phyloP scores from a whole-genome alignment of 768 basidiomycete species.

The Pseudohyphozyma bogoriensis region DNA sequence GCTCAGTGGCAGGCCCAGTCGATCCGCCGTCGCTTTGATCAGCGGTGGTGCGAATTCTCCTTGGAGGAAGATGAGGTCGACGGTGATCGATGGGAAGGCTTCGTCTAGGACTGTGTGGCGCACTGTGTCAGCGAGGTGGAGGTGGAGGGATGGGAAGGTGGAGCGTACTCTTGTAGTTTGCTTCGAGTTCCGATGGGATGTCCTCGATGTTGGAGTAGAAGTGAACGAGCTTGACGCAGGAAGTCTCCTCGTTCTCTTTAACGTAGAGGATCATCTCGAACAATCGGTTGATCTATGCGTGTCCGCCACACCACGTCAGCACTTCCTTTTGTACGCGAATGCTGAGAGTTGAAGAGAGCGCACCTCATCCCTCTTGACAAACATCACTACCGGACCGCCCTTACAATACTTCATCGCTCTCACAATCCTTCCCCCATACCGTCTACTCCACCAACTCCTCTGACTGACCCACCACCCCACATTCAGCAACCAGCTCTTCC shows the following conservation, averaged over 20 bases:
- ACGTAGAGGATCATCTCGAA: slow-evolving; percentile 61
- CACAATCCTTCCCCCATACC: slow-evolving; percentile 45
- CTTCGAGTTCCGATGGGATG: slow-evolving; percentile 60
- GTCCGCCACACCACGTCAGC: background rate
- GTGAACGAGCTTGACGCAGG: slow-evolving; percentile 58
- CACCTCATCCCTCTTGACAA: slow-evolving; percentile 60
- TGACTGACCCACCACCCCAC: slow-evolving; percentile 57
- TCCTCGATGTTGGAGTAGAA: slow-evolving; percentile 49
- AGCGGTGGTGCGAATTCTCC: slow-evolving; percentile 7
- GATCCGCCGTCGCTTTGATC: background rate
- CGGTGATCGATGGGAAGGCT: slow-evolving; percentile 45
- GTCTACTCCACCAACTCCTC: slow-evolving; percentile 43
- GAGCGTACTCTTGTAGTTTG: slow-evolving; percentile 41
- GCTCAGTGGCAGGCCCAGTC: background rate
- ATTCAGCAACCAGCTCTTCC: slow-evolving; percentile 49
- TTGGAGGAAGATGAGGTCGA: slow-evolving; percentile 16
- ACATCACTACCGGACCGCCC: slow-evolving; percentile 51
- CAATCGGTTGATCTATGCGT: slow-evolving; percentile 51
- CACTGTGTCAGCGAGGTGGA: no score
- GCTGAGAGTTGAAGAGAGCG: slow-evolving; percentile 17
- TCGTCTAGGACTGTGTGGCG: slow-evolving; percentile 47
- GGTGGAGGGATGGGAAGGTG: background rate
- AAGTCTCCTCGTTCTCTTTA: slow-evolving; percentile 57
- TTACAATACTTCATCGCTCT: slow-evolving; percentile 44
- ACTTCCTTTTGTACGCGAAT: background rate